A percentile compares a stretch with the other conserved stretches of the same genome.
Evolutionary conservation across 2,329 filamentous ascomycete genomes (phyloP).

Genomic region (Triangularia setosa): DNA sequence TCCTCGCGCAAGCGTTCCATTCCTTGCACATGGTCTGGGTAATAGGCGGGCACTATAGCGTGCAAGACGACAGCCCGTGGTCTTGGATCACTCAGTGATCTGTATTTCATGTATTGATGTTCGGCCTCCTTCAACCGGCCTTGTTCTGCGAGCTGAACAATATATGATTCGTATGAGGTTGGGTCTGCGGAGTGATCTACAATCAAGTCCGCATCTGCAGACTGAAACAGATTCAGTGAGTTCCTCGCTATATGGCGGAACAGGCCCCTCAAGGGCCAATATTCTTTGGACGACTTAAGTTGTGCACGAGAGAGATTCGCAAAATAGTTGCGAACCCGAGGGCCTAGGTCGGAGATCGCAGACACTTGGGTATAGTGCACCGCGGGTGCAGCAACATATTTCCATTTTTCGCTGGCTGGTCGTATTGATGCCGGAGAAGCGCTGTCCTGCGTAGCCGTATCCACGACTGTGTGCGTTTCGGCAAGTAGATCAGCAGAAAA

Average conservation of each 20-base stretch:
- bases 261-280: slow-evolving; percentile 6
- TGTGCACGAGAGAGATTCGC: not conserved
- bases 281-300: not conserved
- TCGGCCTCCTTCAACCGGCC: slow-evolving; percentile 33
- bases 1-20: slow-evolving; percentile 47
- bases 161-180: slow-evolving; percentile 42
- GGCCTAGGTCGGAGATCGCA: not conserved
- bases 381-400: not conserved
- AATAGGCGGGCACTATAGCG: slow-evolving; percentile 43
- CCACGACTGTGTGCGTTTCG: not conserved
- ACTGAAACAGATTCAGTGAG: slow-evolving; percentile 21
- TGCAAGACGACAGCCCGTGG: slow-evolving; percentile 39
- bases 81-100: slow-evolving; percentile 36
- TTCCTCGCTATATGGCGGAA: slow-evolving; percentile 18
- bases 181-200: slow-evolving; percentile 39
- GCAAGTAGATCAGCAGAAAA: not conserved
- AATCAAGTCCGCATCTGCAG: slow-evolving; percentile 33
- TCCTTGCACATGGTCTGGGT: slow-evolving; percentile 35
- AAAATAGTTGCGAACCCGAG: not conserved
- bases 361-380: not conserved
- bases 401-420: not conserved
- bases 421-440: not conserved
- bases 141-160: slow-evolving; percentile 32
- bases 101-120: slow-evolving; percentile 45
- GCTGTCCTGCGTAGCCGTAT: not conserved